A percentile compares a stretch with the other conserved stretches of the same genome.
These are phyloP conservation scores for Forsythia suspensa DNA, from an alignment of 257 asterid genomes.

Conservation along the genomic window DNA sequence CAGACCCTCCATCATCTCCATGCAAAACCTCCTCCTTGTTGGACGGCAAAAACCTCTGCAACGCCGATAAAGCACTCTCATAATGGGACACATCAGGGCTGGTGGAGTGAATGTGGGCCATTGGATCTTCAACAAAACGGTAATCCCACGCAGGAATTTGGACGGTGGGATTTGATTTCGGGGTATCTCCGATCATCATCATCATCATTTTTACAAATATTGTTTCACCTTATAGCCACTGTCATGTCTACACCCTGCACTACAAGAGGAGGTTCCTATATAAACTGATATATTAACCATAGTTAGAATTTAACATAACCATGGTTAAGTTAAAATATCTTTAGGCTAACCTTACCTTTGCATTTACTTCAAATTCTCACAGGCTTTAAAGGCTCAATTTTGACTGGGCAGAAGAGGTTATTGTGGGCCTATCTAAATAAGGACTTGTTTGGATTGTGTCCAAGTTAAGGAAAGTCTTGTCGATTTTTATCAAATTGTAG, in stretches of 20 bases:
- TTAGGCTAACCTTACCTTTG: slow-evolving; percentile 35
- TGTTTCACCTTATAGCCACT: slow-evolving; percentile 27
- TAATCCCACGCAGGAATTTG: slow-evolving; percentile 66
- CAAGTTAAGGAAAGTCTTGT: neutral
- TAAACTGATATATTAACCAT: slow-evolving; percentile 48
- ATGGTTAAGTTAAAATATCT: slow-evolving; percentile 45
- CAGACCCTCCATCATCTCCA: slow-evolving; percentile 22
- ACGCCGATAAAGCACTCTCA: slow-evolving; percentile 43
- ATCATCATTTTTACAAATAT: slow-evolving; percentile 28
- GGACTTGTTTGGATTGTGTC: slow-evolving; percentile 25
- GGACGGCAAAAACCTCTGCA: slow-evolving; percentile 70
- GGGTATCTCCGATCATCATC: slow-evolving; percentile 51
- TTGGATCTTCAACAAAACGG: slow-evolving; percentile 41
- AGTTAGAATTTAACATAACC: slow-evolving; percentile 38
- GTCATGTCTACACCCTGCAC: slow-evolving; percentile 40
- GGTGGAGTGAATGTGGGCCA: slow-evolving; percentile 43
- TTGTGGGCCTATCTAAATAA: slow-evolving; percentile 10
- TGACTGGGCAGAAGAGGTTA: slow-evolving; percentile 21
- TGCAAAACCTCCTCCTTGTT: slow-evolving; percentile 40
- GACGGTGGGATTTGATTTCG: slow-evolving; percentile 63
- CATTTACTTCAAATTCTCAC: slow-evolving; percentile 33
- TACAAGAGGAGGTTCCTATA: slow-evolving; percentile 32
- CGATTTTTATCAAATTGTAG: neutral
- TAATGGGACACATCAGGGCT: slow-evolving; percentile 28
- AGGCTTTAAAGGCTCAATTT: slow-evolving; percentile 28